Base-by-base conservation (phyloP, 2,329 filamentous ascomycete species). In the Pestalotiopsis fici region DNA sequence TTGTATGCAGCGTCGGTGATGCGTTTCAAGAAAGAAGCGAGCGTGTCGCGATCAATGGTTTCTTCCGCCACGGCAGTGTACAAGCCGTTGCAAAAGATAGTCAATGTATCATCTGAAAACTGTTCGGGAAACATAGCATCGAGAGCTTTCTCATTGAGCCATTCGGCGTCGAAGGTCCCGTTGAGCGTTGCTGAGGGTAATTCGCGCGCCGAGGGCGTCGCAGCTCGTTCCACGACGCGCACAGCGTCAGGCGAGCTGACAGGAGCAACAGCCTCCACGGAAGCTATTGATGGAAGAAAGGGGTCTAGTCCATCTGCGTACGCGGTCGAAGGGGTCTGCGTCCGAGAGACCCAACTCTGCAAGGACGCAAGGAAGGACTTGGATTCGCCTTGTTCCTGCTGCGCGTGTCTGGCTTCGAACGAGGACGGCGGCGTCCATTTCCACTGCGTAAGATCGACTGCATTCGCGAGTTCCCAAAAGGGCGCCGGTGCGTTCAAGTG, bases 391-490 rank as follows among this genome's bases (percentile, higher is more conserved):
- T 3, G n/a, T 27, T 57, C 55, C n/a, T 27, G 55, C 28, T 60
- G 28, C 18, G 50, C n/a, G n/a, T 59, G 43, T 28, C 66, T 47
- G 59, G 54, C 62, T 57, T 39, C 39, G 39, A 43, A 64, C 3
- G 76, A 67, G 13, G 76, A 81, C 9, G 87, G 87, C 9, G 86
- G 79, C 47, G 83, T 76, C 87, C 87, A 89, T 59, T 80, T 78
- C 85, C 85, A 87, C 65, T 82, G 76, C 3, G 80, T 82, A 50
- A 86, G 74, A 64, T 84, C 81, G 5, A 81, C 75, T 1, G 82
- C 76, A 27, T 81, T 78, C 13, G 82, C 78, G 59, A 87, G 79
- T 0, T 81, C 80, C 87, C 86, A 88, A 25, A 81, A 74, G 11
- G 76, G 75, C n/a, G 73, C 71, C 5, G 72, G 65, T 12, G 73